Base-by-base conservation (phyloP, 2,329 filamentous ascomycete genomes). In the Ramichloridium luteum region DNA sequence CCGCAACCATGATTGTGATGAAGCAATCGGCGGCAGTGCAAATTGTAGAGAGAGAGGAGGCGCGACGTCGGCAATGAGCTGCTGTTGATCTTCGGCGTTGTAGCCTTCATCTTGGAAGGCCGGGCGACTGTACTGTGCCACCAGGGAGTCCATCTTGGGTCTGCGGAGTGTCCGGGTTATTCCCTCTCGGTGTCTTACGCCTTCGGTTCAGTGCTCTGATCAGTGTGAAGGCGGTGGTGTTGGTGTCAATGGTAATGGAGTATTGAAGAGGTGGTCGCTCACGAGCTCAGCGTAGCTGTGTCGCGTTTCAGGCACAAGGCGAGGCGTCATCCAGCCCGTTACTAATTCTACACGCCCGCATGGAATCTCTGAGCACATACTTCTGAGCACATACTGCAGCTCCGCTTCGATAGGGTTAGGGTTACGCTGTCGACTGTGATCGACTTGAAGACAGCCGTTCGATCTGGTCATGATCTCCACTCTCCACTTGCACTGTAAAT, bases 1-100 rank as follows among this genome's bases (percentile, higher is more conserved):
- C 57, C 90, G 86, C 53, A 98, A 83, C 80, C 90, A 98, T 53
- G 84, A 76, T 44, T 85, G 81, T 48, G 84, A 81, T 82, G 93
- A 56, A 22, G 83, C 78, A 59, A 96, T 74, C 32, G 90, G 88
- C 35, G 90, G 90, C 62, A 98, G 79, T 50, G 84, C 82, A 63
- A 98, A 98, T 63, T 86, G 92, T 57, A 93, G 74, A 32, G 83
- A 88, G 48, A 93, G 70, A 48, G 77, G 75, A 52, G 83, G 79
- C 45, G 74, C 66, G 48, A 73, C 68, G 53, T 83, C 75, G 52
- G 66, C 65, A 54, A 81, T 68, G 49, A 79, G 64, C 52, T 86
- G 78, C 57, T 82, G 70, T 36, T 46, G 39, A 30, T 50, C 44
- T 27, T 54, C 48, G 53, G 84, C 71, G 48, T 84, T 76, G 54